Percentiles rank a stretch among this genome's conserved stretches.
Evolutionary conservation across 2,329 filamentous ascomycete species (phyloP).

Genomic region (Sodiomyces alkalinus): DNA sequence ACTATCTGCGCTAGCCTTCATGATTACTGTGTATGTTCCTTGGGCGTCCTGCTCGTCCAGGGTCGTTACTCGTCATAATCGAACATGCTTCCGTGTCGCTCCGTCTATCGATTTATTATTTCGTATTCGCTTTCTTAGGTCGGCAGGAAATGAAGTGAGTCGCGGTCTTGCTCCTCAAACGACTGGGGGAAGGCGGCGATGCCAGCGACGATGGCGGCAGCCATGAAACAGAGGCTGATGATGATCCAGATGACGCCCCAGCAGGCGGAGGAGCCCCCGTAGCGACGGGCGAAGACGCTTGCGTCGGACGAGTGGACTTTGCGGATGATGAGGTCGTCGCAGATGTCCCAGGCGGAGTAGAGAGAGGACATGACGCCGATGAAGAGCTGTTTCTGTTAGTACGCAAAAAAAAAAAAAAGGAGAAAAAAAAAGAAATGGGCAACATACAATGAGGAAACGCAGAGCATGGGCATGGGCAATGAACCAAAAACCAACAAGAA

Average conservation of each 20-base stretch:
- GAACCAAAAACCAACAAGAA: conserved; percentile 66
- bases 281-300: conserved; percentile 62
- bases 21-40: too few species aligned
- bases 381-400: conserved; percentile 39
- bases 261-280: conserved; percentile 66
- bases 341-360: conserved; percentile 77
- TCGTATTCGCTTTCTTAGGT: conserved; percentile 14
- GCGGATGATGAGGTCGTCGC: conserved; percentile 64
- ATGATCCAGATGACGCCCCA: conserved; percentile 71
- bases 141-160: conserved; percentile 52
- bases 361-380: conserved; percentile 71
- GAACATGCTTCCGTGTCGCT: too few species aligned
- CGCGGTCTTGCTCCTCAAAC: conserved; percentile 50
- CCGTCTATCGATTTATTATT: too few species aligned
- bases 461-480: conserved; percentile 61
- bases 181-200: conserved; percentile 63
- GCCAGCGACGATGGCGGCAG: conserved; percentile 56
- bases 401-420: neutral
- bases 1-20: too few species aligned
- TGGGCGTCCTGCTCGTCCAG: too few species aligned
- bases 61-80: too few species aligned
- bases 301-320: conserved; percentile 72
- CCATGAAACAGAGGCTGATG: conserved; percentile 58
- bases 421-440: neutral
- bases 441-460: conserved; percentile 50